phyloP scores from a whole-genome alignment of 1,284 basidiomycete genomes.

The Apiotrichum mycotoxinovorans region DNA sequence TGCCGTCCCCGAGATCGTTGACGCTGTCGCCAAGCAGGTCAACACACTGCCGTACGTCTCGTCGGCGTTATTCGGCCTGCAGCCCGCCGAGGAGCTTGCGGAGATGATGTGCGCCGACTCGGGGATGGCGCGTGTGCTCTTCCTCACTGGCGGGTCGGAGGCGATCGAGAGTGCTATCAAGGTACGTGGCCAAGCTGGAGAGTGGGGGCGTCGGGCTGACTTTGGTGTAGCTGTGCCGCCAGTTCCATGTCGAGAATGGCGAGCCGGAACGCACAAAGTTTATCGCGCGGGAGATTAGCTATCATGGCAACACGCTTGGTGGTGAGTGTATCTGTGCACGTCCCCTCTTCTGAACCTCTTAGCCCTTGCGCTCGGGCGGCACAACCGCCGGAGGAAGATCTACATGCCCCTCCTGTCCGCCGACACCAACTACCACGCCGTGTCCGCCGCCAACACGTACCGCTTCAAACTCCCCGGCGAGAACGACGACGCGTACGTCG shows the following conservation, averaged over 20 bases:
- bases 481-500: constrained; percentile 70
- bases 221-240: constrained; percentile 51
- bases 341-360: neutral
- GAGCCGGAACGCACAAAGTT: constrained; percentile 68
- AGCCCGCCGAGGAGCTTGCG: constrained; percentile 25
- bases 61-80: constrained; percentile 22
- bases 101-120: constrained; percentile 62
- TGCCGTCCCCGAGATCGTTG: constrained; percentile 58
- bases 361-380: constrained; percentile 17
- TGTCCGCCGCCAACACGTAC: constrained; percentile 69
- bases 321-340: constrained; percentile 25
- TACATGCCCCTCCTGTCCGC: constrained; percentile 25
- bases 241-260: constrained; percentile 60
- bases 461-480: constrained; percentile 67
- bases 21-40: constrained; percentile 54
- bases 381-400: constrained; percentile 46
- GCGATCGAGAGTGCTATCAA: constrained; percentile 20
- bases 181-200: constrained; percentile 7
- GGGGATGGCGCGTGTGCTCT: constrained; percentile 32
- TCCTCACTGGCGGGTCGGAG: constrained; percentile 22
- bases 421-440: constrained; percentile 19
- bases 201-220: too few relatives aligned
- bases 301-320: constrained; percentile 75
- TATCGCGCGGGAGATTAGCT: constrained; percentile 73
- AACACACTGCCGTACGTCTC: constrained; percentile 58